Percentiles rank a stretch among this genome's conserved stretches.
Evolutionary conservation across 2,329 filamentous ascomycete genomes (phyloP).

Genomic region (Colletotrichum graminicola): DNA sequence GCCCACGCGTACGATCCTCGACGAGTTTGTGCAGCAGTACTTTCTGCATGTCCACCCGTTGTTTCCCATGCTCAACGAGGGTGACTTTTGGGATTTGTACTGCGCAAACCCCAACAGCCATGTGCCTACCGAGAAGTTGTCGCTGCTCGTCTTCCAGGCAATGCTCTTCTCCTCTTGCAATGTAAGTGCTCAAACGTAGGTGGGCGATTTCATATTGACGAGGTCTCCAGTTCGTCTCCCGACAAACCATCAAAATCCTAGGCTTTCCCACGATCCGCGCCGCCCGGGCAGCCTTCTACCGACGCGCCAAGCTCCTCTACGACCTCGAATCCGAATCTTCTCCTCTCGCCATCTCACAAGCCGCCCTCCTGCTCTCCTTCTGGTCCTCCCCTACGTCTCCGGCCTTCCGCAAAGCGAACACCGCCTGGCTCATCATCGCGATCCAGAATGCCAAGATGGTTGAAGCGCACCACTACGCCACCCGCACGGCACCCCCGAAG

Average conservation of each 20-base stretch:
- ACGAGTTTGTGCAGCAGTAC: slow-evolving; percentile 63
- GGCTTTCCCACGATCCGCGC: slow-evolving; percentile 58
- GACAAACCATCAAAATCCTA: slow-evolving; percentile 54
- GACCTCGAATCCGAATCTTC: slow-evolving; percentile 60
- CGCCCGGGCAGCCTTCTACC: slow-evolving; percentile 60
- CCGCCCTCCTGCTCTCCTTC: slow-evolving; percentile 58
- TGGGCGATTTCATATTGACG: not conserved
- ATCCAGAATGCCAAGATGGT: slow-evolving; percentile 63
- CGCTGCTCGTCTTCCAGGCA: slow-evolving; percentile 60
- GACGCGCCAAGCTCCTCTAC: slow-evolving; percentile 54
- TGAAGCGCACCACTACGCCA: slow-evolving; percentile 57
- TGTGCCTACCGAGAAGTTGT: slow-evolving; percentile 48
- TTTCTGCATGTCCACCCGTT: slow-evolving; percentile 62
- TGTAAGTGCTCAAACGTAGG: slow-evolving; percentile 45
- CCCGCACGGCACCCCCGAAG: slow-evolving; percentile 50
- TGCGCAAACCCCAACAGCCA: slow-evolving; percentile 44
- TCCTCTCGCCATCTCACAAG: slow-evolving; percentile 55
- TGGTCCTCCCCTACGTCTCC: slow-evolving; percentile 52
- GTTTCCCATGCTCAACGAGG: slow-evolving; percentile 59
- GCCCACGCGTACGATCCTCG: slow-evolving; percentile 55
- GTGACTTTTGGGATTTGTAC: slow-evolving; percentile 60
- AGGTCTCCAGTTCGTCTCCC: slow-evolving; percentile 52
- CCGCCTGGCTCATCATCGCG: slow-evolving; percentile 62
- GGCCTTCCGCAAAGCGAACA: slow-evolving; percentile 55
- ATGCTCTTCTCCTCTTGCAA: slow-evolving; percentile 61